Evolutionary conservation across 306 rosid species (phyloP), one percentile per base, ranked within the genome.

Genomic region (Bauhinia variegata): DNA sequence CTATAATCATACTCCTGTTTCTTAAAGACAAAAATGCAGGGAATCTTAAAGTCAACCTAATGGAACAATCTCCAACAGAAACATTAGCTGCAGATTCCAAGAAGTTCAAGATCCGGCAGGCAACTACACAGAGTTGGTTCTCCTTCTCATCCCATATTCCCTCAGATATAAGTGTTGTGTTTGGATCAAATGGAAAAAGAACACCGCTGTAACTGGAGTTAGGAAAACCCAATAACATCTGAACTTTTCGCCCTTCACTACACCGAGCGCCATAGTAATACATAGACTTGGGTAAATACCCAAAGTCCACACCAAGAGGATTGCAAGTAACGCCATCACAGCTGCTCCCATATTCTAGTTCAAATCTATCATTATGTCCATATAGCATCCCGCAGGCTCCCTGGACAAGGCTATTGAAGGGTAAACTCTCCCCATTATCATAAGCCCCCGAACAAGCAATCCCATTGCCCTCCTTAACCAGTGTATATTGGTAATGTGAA

Each of bases 111-210:
- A 92, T 79, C 67, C 89, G 82, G 77, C 93, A 89, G 0, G 77
- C 98, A 57, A 78, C 75, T 13, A 75, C 91, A 44, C 93, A 81
- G 9, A 89, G 75, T 36, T 31, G 79, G 32, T 78, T 86, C 72
- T 73, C 84, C 72, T 83, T 81, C 80, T 81, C 87, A 73, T 92
- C 86, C 98, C 96, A 89, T n/a, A 38, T 50, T 30, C 91, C 98
- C 76, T 89, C 96, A 34, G 91, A 81, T 70, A 89, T 50, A 58
- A 89, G 69, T 0, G 86, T 84, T 0, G 75, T 54, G 54, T 72
- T 81, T 1, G 92, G 93, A 15, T 75, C 53, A 65, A 86, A 86
- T 0, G 91, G 85, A 81, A 87, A 78, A 13, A 48, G 13, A 32
- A 8, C 2, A 13, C 54, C 75, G 44, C 8, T 28, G 51, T 71